These are phyloP conservation scores for Dactylellina haptotyla DNA, from an alignment of 2,329 filamentous ascomycete species.

Conservation along the genomic window DNA sequence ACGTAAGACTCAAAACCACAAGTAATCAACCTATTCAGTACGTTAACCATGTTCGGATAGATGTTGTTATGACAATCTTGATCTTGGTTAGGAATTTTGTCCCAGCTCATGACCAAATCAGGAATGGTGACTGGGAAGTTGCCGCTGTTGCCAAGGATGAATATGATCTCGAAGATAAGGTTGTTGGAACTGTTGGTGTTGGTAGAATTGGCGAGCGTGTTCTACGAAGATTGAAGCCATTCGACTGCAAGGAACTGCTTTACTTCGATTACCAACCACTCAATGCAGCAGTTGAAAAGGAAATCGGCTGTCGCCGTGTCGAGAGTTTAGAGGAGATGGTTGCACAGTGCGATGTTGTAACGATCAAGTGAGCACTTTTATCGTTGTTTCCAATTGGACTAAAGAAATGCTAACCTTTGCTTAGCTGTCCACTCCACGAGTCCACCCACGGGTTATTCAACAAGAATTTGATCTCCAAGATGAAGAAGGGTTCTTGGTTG, in stretches of 20 bases:
- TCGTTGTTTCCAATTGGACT: background rate
- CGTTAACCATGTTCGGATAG: conserved; percentile 22
- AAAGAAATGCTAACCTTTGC: background rate
- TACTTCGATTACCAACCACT: conserved; percentile 99
- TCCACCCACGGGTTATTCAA: conserved; percentile 97
- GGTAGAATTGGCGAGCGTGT: conserved; percentile 99
- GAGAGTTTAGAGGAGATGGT: conserved; percentile 92
- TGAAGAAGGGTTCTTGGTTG: conserved; percentile 98
- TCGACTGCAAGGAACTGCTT: conserved; percentile 99
- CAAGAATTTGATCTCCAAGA: conserved; percentile 98
- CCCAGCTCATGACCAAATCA: conserved; percentile 93
- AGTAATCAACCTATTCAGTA: background rate
- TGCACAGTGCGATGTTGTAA: conserved; percentile 93
- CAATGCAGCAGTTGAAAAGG: conserved; percentile 82
- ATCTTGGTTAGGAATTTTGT: conserved; percentile 97
- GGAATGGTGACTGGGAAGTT: conserved; percentile 91
- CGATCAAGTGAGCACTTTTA: conserved; percentile 75
- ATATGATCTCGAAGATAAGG: conserved; percentile 96
- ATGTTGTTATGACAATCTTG: conserved; percentile 99
- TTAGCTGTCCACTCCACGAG: conserved; percentile 90
- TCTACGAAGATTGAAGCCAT: conserved; percentile 91
- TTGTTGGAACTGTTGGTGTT: conserved; percentile 95
- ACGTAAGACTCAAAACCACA: conserved; percentile 62
- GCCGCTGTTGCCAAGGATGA: conserved; percentile 97
- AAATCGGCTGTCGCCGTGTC: conserved; percentile 93